Conservation (phyloP, 192 early-diverging fungal genomes). For the Kickxella alabastrina region DNA sequence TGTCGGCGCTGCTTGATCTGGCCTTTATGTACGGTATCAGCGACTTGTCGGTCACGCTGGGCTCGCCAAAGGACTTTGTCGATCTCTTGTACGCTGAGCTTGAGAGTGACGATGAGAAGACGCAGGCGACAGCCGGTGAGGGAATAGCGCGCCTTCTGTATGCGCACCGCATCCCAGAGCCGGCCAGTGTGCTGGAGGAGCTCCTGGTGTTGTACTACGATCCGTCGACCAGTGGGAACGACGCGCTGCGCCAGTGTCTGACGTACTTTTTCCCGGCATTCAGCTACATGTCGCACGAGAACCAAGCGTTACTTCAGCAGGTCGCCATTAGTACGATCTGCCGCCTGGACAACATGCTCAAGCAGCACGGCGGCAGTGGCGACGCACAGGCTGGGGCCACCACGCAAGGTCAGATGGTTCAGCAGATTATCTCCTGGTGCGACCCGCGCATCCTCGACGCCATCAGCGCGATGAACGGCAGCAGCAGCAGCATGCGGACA, state of each 20-base stretch:
- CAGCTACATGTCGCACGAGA: constrained; percentile 69
- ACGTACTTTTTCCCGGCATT: constrained; percentile 85
- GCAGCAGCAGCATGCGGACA: not conserved
- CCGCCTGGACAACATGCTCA: constrained; percentile 33
- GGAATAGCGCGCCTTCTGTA: constrained; percentile 73
- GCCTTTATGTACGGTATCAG: constrained; percentile 50
- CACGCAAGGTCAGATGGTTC: constrained; percentile 59
- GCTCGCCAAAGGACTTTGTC: constrained; percentile 45
- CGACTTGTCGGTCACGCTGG: constrained; percentile 43
- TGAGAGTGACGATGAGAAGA: constrained; percentile 52
- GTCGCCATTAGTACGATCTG: constrained; percentile 49
- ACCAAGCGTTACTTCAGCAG: constrained; percentile 64
- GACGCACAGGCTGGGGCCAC: constrained; percentile 25
- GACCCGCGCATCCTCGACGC: constrained; percentile 67
- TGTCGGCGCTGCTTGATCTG: constrained; percentile 61
- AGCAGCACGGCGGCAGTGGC: constrained; percentile 22
- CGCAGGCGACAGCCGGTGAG: constrained; percentile 72
- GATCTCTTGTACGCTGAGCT: constrained; percentile 55
- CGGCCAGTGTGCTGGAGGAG: constrained; percentile 55
- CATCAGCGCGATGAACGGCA: constrained; percentile 22
- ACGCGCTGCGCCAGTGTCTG: constrained; percentile 78
- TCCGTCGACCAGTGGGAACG: constrained; percentile 61
- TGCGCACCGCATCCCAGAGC: constrained; percentile 51
- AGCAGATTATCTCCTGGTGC: constrained; percentile 74
- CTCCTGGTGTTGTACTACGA: constrained; percentile 83